Conservation (phyloP, 2,329 filamentous ascomycete genomes). For the Stenocarpella maydis region DNA sequence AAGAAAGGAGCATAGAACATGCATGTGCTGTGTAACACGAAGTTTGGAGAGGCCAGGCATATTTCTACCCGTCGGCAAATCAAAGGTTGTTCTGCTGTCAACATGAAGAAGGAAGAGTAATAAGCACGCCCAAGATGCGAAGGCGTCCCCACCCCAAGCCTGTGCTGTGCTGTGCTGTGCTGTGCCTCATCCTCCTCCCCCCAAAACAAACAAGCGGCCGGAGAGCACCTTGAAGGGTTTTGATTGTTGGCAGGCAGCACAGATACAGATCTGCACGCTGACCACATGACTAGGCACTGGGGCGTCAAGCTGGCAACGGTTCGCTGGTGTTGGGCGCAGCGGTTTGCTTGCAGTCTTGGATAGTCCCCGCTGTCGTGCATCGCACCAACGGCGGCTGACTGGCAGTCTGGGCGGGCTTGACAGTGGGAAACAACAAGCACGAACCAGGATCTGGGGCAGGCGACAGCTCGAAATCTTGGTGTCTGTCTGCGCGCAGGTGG, state of each 20-base stretch:
- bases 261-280: conserved; percentile 16
- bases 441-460: conserved; percentile 1
- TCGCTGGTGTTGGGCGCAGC: background rate
- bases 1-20: conserved; percentile 20
- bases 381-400: conserved; percentile 1
- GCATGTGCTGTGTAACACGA: conserved; percentile 25
- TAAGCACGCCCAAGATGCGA: conserved; percentile 19
- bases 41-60: background rate
- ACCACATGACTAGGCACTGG: conserved; percentile 18
- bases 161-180: conserved; percentile 21
- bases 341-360: conserved; percentile 16
- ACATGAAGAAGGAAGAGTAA: conserved; percentile 5
- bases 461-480: conserved; percentile 27
- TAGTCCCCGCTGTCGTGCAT: conserved; percentile 28
- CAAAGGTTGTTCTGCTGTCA: background rate
- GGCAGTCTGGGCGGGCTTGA: background rate
- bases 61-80: conserved; percentile 2
- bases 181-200: conserved; percentile 17
- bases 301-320: background rate
- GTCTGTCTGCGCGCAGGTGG: conserved; percentile 18
- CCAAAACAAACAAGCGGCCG: conserved; percentile 20
- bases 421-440: conserved; percentile 2
- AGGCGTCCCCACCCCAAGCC: conserved; percentile 6
- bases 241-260: background rate
- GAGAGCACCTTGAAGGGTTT: conserved; percentile 3